Conservation (phyloP, 768 basidiomycete genomes). For the Boletus edulis region DNA sequence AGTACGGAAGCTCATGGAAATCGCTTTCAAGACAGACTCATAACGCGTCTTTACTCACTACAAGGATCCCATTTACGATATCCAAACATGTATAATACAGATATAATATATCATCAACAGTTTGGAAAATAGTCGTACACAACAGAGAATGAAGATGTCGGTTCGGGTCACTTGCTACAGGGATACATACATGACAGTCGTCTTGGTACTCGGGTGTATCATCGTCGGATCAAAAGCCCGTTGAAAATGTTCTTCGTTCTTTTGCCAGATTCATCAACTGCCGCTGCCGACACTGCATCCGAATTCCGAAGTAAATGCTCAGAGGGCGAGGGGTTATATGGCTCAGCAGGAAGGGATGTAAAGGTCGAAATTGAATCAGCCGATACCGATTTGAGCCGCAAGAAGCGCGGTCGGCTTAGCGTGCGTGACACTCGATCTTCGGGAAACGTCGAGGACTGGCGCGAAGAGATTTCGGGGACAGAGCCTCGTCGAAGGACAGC, state of each 20-base stretch:
- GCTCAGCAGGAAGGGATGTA: conserved; percentile 7
- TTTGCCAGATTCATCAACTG: conserved; percentile 24
- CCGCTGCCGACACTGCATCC: conserved; percentile 2
- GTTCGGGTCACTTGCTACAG: neutral
- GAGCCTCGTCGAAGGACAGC: conserved; percentile 26
- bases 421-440: conserved; percentile 22
- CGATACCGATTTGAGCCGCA: conserved; percentile 52
- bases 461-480: conserved; percentile 23
- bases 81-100: conserved; percentile 25
- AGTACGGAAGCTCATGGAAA: conserved; percentile 54
- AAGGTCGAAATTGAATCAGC: conserved; percentile 51
- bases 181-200: neutral
- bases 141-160: neutral
- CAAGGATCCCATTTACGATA: conserved; percentile 4
- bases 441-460: conserved; percentile 6
- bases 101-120: conserved; percentile 16
- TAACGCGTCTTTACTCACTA: conserved; percentile 2
- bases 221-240: conserved; percentile 39
- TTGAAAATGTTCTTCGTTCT: conserved; percentile 42
- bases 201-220: neutral
- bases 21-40: conserved; percentile 32
- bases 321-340: conserved; percentile 5
- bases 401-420: conserved; percentile 21
- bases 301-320: conserved; percentile 1
- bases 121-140: conserved; percentile 7